Conservation (phyloP, 176 grass and related monocot genomes). For the Juncus effusus region DNA sequence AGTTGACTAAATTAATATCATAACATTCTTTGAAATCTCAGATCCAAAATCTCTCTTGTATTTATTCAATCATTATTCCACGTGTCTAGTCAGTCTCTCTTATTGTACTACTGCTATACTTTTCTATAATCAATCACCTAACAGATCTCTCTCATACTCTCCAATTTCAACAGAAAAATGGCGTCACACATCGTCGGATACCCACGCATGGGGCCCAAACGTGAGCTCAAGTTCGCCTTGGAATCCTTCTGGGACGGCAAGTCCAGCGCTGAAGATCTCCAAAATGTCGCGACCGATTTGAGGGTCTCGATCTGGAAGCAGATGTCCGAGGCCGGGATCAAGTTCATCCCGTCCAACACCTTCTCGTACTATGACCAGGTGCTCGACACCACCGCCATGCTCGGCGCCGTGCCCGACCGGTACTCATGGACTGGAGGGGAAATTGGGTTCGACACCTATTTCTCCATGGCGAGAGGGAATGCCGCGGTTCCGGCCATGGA, state of each 20-base stretch:
- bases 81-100: not conserved
- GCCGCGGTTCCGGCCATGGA: conserved; percentile 90
- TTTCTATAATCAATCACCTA: not conserved
- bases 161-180: conserved; percentile 48
- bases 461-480: conserved; percentile 98
- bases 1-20: no score
- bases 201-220: conserved; percentile 97
- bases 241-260: conserved; percentile 99
- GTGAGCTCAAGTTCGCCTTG: conserved; percentile 96
- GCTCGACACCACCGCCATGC: conserved; percentile 89
- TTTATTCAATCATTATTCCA: conserved; percentile 3
- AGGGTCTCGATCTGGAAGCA: conserved; percentile 90
- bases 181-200: conserved; percentile 95
- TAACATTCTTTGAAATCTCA: no score
- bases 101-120: no score
- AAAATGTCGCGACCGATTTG: conserved; percentile 74
- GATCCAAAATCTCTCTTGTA: not conserved
- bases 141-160: conserved; percentile 5
- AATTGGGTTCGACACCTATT: conserved; percentile 79
- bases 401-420: conserved; percentile 82
- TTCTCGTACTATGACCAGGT: conserved; percentile 98
- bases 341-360: conserved; percentile 94
- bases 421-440: conserved; percentile 75
- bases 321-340: conserved; percentile 80
- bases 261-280: conserved; percentile 72